Evolutionary conservation across 192 early-diverging fungal genomes (phyloP).

Genomic region (Umbelopsis sp.): DNA sequence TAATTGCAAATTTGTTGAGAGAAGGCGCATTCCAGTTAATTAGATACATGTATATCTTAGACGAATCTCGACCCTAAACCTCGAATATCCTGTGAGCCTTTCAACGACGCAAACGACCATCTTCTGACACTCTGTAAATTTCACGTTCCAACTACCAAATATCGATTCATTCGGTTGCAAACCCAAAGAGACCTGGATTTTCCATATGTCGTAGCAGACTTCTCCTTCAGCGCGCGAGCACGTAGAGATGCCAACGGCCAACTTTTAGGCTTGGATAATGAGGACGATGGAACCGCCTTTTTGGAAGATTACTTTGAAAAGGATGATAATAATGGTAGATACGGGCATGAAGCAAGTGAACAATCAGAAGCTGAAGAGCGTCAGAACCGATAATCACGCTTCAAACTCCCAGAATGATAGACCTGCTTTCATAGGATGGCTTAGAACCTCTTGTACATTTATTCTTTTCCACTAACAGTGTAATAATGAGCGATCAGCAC

Average conservation of each 20-base stretch:
- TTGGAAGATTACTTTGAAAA: constrained; percentile 22
- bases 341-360: not conserved
- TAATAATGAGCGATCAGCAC: not conserved
- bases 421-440: not conserved
- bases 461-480: not conserved
- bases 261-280: constrained; percentile 25
- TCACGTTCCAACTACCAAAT: constrained; percentile 33
- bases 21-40: no score
- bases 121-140: constrained; percentile 34
- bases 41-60: not conserved
- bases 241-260: constrained; percentile 29
- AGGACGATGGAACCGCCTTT: constrained; percentile 25
- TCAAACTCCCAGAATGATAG: not conserved
- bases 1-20: not conserved
- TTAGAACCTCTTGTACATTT: constrained; percentile 16
- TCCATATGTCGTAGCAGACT: constrained; percentile 38
- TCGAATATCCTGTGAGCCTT: not conserved
- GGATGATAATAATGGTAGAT: constrained; percentile 6
- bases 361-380: not conserved
- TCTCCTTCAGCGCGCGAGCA: constrained; percentile 39
- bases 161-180: constrained; percentile 42
- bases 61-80: constrained; percentile 7
- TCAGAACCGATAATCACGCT: not conserved
- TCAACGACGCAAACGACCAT: constrained; percentile 2
- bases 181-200: constrained; percentile 32